Evolutionary conservation across 2,329 filamentous ascomycete species (phyloP).

Genomic region (Colletotrichum nymphaeae): DNA sequence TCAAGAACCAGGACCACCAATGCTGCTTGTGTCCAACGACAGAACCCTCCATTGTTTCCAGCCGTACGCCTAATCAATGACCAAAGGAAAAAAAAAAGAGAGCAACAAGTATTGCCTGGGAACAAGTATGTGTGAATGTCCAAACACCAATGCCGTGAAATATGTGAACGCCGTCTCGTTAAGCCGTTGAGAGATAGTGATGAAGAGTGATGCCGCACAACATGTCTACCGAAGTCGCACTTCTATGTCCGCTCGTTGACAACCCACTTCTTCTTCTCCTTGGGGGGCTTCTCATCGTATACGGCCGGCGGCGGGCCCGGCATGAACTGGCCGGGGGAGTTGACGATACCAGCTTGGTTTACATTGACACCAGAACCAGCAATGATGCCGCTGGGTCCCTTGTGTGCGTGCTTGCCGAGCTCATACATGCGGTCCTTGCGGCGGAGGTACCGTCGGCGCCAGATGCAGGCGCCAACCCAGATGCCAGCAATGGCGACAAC

Average conservation of each 20-base stretch:
- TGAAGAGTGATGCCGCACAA: conserved; percentile 1
- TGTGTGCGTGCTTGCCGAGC: conserved; percentile 54
- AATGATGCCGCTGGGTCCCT: conserved; percentile 46
- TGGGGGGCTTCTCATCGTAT: conserved; percentile 50
- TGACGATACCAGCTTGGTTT: conserved; percentile 39
- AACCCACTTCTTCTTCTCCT: conserved; percentile 61
- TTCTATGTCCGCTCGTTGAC: conserved; percentile 55
- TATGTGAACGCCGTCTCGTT: conserved; percentile 32
- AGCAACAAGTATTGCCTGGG: conserved; percentile 18
- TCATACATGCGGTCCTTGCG: conserved; percentile 71
- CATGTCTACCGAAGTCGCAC: background rate
- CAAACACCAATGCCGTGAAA: conserved; percentile 28
- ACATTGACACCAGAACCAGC: conserved; percentile 44
- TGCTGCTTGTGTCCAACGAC: background rate
- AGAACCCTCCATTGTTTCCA: conserved; percentile 1
- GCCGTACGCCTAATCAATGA: conserved; percentile 29
- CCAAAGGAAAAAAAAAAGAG: background rate
- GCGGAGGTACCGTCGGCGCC: conserved; percentile 79
- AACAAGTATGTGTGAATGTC: conserved; percentile 25
- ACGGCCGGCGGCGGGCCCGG: conserved; percentile 40
- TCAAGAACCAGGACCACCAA: background rate
- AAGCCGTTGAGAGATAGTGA: conserved; percentile 24
- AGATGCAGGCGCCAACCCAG: conserved; percentile 75
- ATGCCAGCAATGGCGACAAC: conserved; percentile 75
- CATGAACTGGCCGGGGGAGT: conserved; percentile 47